Conservation (phyloP, 352 stramenopile genomes). For the Pelagophyceae sp. region DNA sequence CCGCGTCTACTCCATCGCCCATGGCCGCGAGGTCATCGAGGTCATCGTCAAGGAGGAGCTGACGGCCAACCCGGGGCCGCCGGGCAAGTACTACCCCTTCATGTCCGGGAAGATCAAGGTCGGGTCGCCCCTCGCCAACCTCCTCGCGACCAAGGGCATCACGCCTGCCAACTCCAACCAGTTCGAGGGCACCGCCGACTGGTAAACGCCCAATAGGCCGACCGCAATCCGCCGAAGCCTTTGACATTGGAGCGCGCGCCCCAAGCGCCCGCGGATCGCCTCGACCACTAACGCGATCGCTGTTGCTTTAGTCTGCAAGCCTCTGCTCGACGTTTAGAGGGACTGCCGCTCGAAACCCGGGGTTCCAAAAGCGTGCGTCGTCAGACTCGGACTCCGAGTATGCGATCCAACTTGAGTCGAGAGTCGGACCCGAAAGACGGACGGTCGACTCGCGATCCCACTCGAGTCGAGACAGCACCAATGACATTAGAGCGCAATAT, state of each 20-base stretch:
- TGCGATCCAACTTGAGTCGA: too few relatives aligned
- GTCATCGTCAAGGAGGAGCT: constrained; percentile 62
- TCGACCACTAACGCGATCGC: too few relatives aligned
- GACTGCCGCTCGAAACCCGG: too few relatives aligned
- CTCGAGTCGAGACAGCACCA: too few relatives aligned
- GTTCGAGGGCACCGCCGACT: constrained; percentile 56
- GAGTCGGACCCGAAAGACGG: too few relatives aligned
- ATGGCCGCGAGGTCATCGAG: constrained; percentile 57
- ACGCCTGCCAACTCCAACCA: constrained; percentile 60
- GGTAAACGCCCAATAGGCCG: constrained; percentile 34
- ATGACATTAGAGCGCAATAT: too few relatives aligned
- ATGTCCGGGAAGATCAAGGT: constrained; percentile 61
- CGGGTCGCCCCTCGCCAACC: constrained; percentile 51
- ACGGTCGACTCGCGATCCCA: too few relatives aligned
- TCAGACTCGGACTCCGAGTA: too few relatives aligned
- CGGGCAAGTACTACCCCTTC: constrained; percentile 62
- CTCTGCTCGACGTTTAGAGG: too few relatives aligned
- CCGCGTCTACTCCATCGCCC: constrained; percentile 56
- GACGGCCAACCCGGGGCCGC: constrained; percentile 53
- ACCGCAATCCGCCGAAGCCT: not conserved
- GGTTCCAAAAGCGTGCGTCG: too few relatives aligned
- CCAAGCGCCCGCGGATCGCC: too few relatives aligned
- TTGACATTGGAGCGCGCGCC: not conserved
- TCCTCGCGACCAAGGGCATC: constrained; percentile 57
- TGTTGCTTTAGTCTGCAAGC: too few relatives aligned